phyloP scores from a whole-genome alignment of 352 stramenopile genomes.

The Globisporangium lucens region DNA sequence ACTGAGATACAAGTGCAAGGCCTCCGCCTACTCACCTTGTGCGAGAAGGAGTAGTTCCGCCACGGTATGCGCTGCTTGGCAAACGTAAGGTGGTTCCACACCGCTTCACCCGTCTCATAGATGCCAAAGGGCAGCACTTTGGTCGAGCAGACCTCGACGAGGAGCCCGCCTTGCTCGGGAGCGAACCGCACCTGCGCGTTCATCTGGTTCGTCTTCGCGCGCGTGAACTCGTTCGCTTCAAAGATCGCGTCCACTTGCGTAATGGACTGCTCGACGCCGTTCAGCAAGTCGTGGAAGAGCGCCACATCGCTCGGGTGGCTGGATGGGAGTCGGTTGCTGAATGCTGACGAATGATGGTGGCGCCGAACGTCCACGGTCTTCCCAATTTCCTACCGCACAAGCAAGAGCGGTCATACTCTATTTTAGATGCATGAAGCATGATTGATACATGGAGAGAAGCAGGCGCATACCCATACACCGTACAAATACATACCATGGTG shows the following conservation, averaged over 20 bases:
- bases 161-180: constrained; percentile 17
- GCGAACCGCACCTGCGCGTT: constrained; percentile 23
- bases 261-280: constrained; percentile 22
- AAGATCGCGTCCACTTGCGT: constrained; percentile 24
- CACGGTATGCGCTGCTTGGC: constrained; percentile 25
- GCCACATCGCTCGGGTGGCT: background rate
- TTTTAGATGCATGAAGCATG: too few relatives aligned
- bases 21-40: constrained; percentile 9
- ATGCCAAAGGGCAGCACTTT: constrained; percentile 31
- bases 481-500: background rate
- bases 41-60: constrained; percentile 29
- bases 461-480: background rate
- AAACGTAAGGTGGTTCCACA: constrained; percentile 35
- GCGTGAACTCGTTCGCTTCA: constrained; percentile 17
- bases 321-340: background rate
- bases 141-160: constrained; percentile 25
- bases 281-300: constrained; percentile 23
- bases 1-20: background rate
- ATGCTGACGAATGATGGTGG: background rate
- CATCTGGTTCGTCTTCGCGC: constrained; percentile 22
- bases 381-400: background rate
- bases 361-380: background rate
- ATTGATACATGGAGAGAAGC: too few relatives aligned
- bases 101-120: constrained; percentile 23
- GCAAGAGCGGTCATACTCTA: background rate